Evolutionary conservation across 164 flowering plant species (phyloP).

Genomic region (Santalum album): DNA sequence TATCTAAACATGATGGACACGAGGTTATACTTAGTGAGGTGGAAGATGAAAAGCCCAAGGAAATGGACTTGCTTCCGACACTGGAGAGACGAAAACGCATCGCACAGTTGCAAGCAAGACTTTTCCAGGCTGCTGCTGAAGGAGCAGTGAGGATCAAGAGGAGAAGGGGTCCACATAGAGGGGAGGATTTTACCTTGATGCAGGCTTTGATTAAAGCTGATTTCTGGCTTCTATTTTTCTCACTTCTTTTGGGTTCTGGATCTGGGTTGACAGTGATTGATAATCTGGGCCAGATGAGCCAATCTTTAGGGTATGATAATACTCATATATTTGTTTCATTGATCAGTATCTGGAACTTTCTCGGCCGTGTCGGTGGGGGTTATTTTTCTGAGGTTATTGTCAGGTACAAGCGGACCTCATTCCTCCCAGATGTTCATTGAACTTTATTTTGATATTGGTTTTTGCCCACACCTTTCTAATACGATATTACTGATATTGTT

Average conservation of each 20-base stretch:
- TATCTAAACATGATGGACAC: slow-evolving; percentile 23
- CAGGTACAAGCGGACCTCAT: slow-evolving; percentile 31
- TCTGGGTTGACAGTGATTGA: slow-evolving; percentile 99
- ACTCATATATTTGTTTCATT: slow-evolving; percentile 90
- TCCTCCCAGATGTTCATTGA: not conserved
- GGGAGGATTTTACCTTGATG: slow-evolving; percentile 86
- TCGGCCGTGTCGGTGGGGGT: slow-evolving; percentile 98
- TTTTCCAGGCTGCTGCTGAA: slow-evolving; percentile 93
- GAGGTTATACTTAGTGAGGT: slow-evolving; percentile 86
- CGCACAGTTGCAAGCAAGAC: slow-evolving; percentile 68
- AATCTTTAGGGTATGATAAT: slow-evolving; percentile 76
- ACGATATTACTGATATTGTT: slow-evolving; percentile 3
- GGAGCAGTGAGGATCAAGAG: slow-evolving; percentile 96
- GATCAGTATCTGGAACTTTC: slow-evolving; percentile 99
- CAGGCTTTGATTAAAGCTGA: slow-evolving; percentile 95
- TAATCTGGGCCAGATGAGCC: slow-evolving; percentile 95
- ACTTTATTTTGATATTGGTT: not conserved
- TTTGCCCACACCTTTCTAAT: not conserved
- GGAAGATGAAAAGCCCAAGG: slow-evolving; percentile 88
- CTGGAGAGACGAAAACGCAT: slow-evolving; percentile 74
- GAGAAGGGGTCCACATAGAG: slow-evolving; percentile 83
- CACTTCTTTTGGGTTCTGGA: slow-evolving; percentile 82
- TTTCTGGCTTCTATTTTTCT: slow-evolving; percentile 85
- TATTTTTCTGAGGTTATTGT: slow-evolving; percentile 85
- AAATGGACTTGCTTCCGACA: slow-evolving; percentile 77